These are phyloP conservation scores for Aspergillus ruber DNA, from an alignment of 2,329 filamentous ascomycete genomes.

Conservation along the genomic window DNA sequence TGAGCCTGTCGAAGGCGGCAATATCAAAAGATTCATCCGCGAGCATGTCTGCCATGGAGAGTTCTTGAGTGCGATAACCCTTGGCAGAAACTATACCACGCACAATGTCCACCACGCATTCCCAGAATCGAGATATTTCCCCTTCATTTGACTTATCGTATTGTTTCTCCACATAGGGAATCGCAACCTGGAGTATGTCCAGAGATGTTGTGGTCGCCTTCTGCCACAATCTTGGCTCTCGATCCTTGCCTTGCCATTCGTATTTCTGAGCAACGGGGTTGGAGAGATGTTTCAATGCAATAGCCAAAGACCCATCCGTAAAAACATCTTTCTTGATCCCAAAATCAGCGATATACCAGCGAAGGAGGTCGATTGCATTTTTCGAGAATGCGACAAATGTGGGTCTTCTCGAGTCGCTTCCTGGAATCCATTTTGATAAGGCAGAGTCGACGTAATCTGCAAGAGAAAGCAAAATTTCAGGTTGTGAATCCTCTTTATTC, in stretches of 20 bases:
- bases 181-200: conserved; percentile 58
- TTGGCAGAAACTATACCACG: conserved; percentile 65
- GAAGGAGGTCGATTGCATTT: conserved; percentile 64
- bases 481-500: conserved; percentile 33
- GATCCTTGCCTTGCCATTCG: conserved; percentile 64
- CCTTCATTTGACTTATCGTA: conserved; percentile 22
- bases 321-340: conserved; percentile 61
- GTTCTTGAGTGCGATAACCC: conserved; percentile 41
- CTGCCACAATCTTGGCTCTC: conserved; percentile 68
- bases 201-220: conserved; percentile 68
- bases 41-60: conserved; percentile 43
- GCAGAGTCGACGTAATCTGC: conserved; percentile 64
- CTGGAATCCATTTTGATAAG: conserved; percentile 31
- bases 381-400: conserved; percentile 90
- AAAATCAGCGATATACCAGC: conserved; percentile 35
- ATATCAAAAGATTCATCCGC: conserved; percentile 80
- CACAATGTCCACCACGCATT: conserved; percentile 57
- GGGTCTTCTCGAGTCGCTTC: conserved; percentile 47
- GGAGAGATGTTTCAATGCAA: conserved; percentile 60
- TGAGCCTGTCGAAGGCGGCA: conserved; percentile 60
- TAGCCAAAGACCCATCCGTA: conserved; percentile 57
- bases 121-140: conserved; percentile 60
- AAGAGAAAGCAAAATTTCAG: conserved; percentile 40
- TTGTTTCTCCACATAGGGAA: conserved; percentile 53
- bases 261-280: conserved; percentile 75